A percentile compares a stretch with the other conserved stretches of the same genome.
Conservation (phyloP, 257 asterid species). For the Catharanthus roseus region DNA sequence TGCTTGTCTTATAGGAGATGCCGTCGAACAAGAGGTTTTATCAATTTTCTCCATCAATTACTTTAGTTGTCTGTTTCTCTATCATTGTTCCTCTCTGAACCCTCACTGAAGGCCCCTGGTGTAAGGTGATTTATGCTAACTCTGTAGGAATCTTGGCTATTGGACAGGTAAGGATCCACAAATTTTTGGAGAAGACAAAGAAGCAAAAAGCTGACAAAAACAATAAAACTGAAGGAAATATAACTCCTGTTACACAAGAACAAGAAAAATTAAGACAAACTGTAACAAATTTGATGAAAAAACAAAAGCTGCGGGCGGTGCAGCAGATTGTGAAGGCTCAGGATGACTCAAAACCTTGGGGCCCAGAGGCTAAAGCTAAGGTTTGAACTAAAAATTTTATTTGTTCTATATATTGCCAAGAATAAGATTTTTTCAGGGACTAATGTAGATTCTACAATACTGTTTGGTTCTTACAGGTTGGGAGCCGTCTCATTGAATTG, state of each 20-base stretch:
- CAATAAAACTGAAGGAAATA: slow-evolving; percentile 34
- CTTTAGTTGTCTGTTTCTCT: slow-evolving; percentile 5
- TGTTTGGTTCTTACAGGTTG: slow-evolving; percentile 53
- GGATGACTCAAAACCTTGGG: slow-evolving; percentile 69
- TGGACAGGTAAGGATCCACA: slow-evolving; percentile 68
- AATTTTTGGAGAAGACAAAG: slow-evolving; percentile 67
- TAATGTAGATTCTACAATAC: slow-evolving; percentile 6
- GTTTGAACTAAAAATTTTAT: slow-evolving; percentile 31
- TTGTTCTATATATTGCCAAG: slow-evolving; percentile 7
- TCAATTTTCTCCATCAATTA: slow-evolving; percentile 14
- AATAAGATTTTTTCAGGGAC: slow-evolving; percentile 6
- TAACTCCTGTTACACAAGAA: slow-evolving; percentile 27
- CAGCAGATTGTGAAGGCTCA: slow-evolving; percentile 56
- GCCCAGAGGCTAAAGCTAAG: slow-evolving; percentile 79
- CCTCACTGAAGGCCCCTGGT: neutral
- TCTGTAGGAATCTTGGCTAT: slow-evolving; percentile 12
- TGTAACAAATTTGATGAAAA: slow-evolving; percentile 67
- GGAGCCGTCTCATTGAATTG: slow-evolving; percentile 79
- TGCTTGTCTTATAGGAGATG: slow-evolving; percentile 72
- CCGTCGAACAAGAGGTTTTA: slow-evolving; percentile 87
- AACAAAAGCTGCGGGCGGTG: slow-evolving; percentile 72
- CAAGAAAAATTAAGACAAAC: slow-evolving; percentile 45
- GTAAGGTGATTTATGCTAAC: neutral
- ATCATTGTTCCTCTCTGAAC: neutral
- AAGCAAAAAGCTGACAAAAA: slow-evolving; percentile 39